Evolutionary conservation across 495 filamentous ascomycete genomes (phyloP).

Genomic region (Achaetomiella virescens): DNA sequence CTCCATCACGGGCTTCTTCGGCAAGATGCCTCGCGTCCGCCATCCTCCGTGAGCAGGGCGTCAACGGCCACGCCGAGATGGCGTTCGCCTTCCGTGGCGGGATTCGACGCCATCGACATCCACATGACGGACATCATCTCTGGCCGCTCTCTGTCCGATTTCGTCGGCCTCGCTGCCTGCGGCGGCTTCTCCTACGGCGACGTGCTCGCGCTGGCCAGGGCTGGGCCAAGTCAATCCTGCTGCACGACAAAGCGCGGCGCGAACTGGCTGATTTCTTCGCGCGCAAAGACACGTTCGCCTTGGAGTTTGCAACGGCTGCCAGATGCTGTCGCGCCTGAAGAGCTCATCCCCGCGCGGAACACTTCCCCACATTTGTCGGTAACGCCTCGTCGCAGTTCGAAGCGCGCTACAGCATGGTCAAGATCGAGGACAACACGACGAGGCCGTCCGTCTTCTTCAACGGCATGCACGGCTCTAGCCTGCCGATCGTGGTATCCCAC

Average conservation of each 20-base stretch:
- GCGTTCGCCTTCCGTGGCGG: slow-evolving; percentile 93
- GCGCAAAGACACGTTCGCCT: slow-evolving; percentile 80
- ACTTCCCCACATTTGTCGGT: slow-evolving; percentile 83
- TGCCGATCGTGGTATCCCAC: slow-evolving; percentile 88
- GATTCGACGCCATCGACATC: slow-evolving; percentile 86
- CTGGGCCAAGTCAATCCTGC: slow-evolving; percentile 91
- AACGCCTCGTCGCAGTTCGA: slow-evolving; percentile 92
- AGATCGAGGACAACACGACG: slow-evolving; percentile 56
- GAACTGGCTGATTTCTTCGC: slow-evolving; percentile 85
- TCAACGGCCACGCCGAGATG: slow-evolving; percentile 93
- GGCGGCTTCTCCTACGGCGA: slow-evolving; percentile 98
- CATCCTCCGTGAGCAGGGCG: slow-evolving; percentile 90
- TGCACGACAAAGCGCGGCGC: slow-evolving; percentile 67
- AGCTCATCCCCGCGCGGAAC: slow-evolving; percentile 72
- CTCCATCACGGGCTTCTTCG: slow-evolving; percentile 62
- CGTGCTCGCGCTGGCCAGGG: slow-evolving; percentile 87
- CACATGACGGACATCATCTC: slow-evolving; percentile 94
- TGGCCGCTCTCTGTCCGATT: slow-evolving; percentile 69
- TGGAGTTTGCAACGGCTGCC: slow-evolving; percentile 98
- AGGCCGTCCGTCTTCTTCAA: slow-evolving; percentile 80
- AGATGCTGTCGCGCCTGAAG: slow-evolving; percentile 82
- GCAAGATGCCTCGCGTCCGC: slow-evolving; percentile 77
- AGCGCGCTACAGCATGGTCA: slow-evolving; percentile 82
- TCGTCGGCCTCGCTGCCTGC: slow-evolving; percentile 84
- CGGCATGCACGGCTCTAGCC: slow-evolving; percentile 75